Evolutionary conservation across 2,329 filamentous ascomycete genomes (phyloP).

Genomic region (Stachybotrys chartarum): DNA sequence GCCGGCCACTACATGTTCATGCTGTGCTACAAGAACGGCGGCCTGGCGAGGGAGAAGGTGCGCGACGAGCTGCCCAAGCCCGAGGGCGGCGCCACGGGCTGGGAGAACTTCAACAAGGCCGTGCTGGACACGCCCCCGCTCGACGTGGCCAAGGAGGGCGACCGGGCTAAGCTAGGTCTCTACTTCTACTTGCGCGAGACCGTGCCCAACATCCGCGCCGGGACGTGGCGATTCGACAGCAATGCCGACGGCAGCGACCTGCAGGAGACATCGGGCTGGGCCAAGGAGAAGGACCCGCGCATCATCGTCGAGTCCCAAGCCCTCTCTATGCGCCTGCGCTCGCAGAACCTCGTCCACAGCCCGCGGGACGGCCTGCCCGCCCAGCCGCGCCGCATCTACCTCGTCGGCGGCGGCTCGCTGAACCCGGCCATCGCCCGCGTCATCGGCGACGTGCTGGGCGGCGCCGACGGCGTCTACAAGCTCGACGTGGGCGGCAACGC

Average conservation of each 20-base stretch:
- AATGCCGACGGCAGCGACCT: conserved; percentile 48
- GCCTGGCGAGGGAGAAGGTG: conserved; percentile 82
- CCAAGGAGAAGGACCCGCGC: conserved; percentile 67
- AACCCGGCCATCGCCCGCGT: conserved; percentile 85
- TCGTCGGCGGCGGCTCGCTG: conserved; percentile 85
- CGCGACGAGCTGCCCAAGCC: conserved; percentile 67
- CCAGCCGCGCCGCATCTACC: conserved; percentile 84
- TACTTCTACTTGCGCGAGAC: conserved; percentile 95
- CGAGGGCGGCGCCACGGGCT: conserved; percentile 43
- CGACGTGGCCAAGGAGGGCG: conserved; percentile 45
- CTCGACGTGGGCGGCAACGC: conserved; percentile 93
- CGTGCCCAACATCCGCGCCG: conserved; percentile 80
- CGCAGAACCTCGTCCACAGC: conserved; percentile 62
- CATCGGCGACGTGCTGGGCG: conserved; percentile 81
- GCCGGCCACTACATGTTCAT: conserved; percentile 97
- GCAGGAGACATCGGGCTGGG: conserved; percentile 28
- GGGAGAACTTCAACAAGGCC: conserved; percentile 73
- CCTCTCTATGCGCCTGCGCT: conserved; percentile 81
- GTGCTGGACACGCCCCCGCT: conserved; percentile 64
- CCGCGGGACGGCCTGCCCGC: conserved; percentile 55
- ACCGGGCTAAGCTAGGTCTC: conserved; percentile 77
- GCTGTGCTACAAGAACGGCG: conserved; percentile 99
- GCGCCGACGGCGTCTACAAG: conserved; percentile 82
- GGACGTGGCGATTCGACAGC: conserved; percentile 77
- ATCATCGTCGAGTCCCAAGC: conserved; percentile 92